Evolutionary conservation across 2,329 filamentous ascomycete genomes (phyloP), one percentile per base, ranked within the genome.

Genomic region (Neopestalotiopsis clavispora): DNA sequence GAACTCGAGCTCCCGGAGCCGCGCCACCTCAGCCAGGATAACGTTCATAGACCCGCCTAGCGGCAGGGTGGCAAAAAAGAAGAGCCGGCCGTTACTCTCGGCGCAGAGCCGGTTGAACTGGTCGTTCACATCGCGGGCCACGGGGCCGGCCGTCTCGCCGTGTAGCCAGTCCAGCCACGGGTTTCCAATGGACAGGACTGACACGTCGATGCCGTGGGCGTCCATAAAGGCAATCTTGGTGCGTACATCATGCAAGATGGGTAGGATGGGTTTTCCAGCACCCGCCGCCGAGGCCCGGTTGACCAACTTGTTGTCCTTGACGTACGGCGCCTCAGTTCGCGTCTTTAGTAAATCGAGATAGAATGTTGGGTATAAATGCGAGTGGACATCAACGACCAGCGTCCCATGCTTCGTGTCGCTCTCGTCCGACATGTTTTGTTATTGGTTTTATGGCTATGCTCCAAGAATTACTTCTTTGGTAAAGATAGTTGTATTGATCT

Each of bases 101-200:
- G 82, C 84, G 81, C 95, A 97, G 79, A 94, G 91, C 56, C 79
- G 76, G 64, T 94, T 89, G 66, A 97, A 91, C 72, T 95, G 93
- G 72, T 91, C 84, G 78, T 97, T 97, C 78, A 97, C 91, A 1
- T 84, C 84, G 66, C 82, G 76, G 0, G 94, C 94, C 64, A 90
- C 89, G 30, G 80, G 77, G 1, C 86, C 87, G 0, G 93, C 92
- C 72, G 91, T 87, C 3, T 83, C 78, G 0, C 88, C 77, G 10
- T 84, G 77, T 0, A 97, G 81, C 77, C 97, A 97, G 80, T 97
- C 95, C 1, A 97, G 86, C 95, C 95, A 98, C 0, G 95, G 95
- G 76, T 98, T 97, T 12, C 94, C 95, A 28, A 97, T 89, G 0
- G 93, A 96, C 71, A 98, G 89, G 61, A 97, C 92, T 1, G 93